Evolutionary conservation across 441 rosid species (phyloP), one percentile per base, ranked within the genome.

Genomic region (Geranium incanum): DNA sequence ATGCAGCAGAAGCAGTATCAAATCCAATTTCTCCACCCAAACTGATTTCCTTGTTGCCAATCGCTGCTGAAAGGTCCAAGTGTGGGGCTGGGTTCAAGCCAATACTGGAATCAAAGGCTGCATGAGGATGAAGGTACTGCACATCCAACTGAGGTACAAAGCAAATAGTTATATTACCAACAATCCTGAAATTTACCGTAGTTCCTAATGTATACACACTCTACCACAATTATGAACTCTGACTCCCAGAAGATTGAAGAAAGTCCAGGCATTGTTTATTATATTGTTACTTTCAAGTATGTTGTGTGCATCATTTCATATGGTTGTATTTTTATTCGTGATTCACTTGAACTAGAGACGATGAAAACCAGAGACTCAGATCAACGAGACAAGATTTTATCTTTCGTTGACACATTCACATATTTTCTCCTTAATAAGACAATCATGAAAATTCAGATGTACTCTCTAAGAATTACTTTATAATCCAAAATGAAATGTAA

Each of bases 21-120:
- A 90, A 90, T 73, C 90, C 84, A 75, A 88, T 71, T 79, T 90
- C 92, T 52, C 97, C 91, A 55, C 97, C 97, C 45, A 90, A 76
- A 77, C 78, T 77, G 62, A 90, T 78, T 68, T 83, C 77, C 74
- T 77, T 74, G 82, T 85, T 87, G 67, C 94, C 94, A 41, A 88
- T 80, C 41, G 92, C 84, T 72, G 92, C 88, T 50, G 97, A 88
- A 57, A 90, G 78, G 76, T 88, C 97, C 81, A 90, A 77, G 48
- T 70, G 82, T n/a, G 97, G 97, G 71, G 85, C 74, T 72, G 92
- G 91, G 71, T 88, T 88, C 68, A 90, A 86, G 75, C 94, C 97
- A 72, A 90, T 90, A 78, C 89, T 85, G 65, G 89, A 85, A 75
- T 80, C 82, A 74, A 88, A 77, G 52, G 89, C 87, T 6, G 89